Conservation (phyloP, 805 yeast species). For the Ogataea trehaloabstinens region DNA sequence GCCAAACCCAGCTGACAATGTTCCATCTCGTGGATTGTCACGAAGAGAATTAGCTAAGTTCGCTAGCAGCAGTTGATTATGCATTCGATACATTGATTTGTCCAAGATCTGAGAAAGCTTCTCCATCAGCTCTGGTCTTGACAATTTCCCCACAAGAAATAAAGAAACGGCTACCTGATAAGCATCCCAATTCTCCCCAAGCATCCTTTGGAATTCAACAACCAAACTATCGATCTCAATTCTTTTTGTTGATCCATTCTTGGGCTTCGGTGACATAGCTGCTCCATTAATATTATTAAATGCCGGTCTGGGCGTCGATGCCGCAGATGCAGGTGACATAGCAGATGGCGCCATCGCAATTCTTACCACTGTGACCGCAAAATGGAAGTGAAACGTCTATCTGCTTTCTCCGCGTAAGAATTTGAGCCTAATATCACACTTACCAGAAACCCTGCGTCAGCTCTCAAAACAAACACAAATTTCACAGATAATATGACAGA, state of each 20-base stretch:
- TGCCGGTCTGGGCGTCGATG: slow-evolving; percentile 9
- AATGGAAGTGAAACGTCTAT: neutral
- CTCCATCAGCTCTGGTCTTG: slow-evolving; percentile 68
- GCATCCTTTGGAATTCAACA: slow-evolving; percentile 63
- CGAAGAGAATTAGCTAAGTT: slow-evolving; percentile 81
- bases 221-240: slow-evolving; percentile 67
- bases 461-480: no score
- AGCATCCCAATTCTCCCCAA: slow-evolving; percentile 83
- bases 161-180: slow-evolving; percentile 77
- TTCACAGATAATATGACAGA: no score
- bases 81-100: slow-evolving; percentile 54
- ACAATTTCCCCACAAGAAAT: slow-evolving; percentile 75
- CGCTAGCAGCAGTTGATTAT: slow-evolving; percentile 78
- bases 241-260: slow-evolving; percentile 32
- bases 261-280: slow-evolving; percentile 7
- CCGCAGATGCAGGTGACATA: slow-evolving; percentile 14
- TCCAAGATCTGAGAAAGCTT: slow-evolving; percentile 58
- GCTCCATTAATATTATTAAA: slow-evolving; percentile 9
- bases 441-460: no score
- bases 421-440: no score
- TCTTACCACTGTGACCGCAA: neutral
- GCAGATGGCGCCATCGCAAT: slow-evolving; percentile 8
- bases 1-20: slow-evolving; percentile 48
- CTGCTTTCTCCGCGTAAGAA: no score
- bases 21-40: slow-evolving; percentile 64